These are phyloP conservation scores for Mycena citricolor DNA, from an alignment of 1,284 basidiomycete genomes.

Conservation along the genomic window DNA sequence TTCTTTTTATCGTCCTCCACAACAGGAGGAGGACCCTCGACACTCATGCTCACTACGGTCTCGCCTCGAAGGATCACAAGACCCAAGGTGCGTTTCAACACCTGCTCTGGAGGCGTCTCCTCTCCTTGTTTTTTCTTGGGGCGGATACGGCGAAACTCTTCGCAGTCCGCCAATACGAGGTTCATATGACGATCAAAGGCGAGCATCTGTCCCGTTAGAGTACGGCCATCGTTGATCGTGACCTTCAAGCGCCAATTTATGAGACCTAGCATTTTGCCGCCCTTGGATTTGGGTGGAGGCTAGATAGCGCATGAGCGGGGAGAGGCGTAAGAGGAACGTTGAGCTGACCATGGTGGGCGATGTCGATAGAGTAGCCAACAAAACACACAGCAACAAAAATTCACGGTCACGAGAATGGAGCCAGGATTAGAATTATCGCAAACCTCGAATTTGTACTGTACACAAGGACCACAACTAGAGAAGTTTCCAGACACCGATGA, in stretches of 20 bases:
- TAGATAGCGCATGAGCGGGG: constrained; percentile 30
- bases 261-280: constrained; percentile 96
- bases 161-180: constrained; percentile 95
- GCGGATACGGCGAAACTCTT: constrained; percentile 89
- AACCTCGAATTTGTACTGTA: too few relatives aligned
- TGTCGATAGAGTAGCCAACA: constrained; percentile 16
- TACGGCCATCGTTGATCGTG: constrained; percentile 96
- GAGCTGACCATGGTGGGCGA: constrained; percentile 65
- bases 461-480: neutral
- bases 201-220: constrained; percentile 96
- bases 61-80: constrained; percentile 96
- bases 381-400: neutral
- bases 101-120: constrained; percentile 81
- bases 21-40: constrained; percentile 94
- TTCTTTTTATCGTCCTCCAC: constrained; percentile 89
- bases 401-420: too few relatives aligned
- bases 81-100: constrained; percentile 95
- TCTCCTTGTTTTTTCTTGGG: constrained; percentile 84
- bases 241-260: constrained; percentile 98
- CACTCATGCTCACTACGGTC: constrained; percentile 91
- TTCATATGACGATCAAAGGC: constrained; percentile 99
- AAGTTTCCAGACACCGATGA: constrained; percentile 16
- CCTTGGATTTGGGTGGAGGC: constrained; percentile 94
- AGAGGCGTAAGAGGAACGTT: neutral
- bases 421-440: too few relatives aligned